These are phyloP conservation scores for Linnemannia hyalina DNA, from an alignment of 192 early-diverging fungal species.

Conservation along the genomic window DNA sequence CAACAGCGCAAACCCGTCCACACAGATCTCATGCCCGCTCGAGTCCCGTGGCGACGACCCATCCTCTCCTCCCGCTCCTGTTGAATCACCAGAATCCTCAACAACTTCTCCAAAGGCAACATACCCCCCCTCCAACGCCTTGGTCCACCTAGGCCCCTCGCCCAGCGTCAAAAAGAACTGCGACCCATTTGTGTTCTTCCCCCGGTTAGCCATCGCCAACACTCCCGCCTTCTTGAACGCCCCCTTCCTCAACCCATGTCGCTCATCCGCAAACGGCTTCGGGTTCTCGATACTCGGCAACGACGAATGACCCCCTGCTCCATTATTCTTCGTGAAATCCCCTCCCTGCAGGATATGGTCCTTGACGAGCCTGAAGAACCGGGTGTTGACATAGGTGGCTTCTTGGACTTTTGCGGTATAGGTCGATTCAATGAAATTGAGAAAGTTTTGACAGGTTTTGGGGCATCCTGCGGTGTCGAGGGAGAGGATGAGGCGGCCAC, in stretches of 20 bases:
- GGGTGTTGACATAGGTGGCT: conserved; percentile 49
- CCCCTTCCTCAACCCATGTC: conserved; percentile 42
- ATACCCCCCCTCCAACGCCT: conserved; percentile 44
- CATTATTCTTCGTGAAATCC: conserved; percentile 53
- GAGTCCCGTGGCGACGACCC: neutral
- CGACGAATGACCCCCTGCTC: conserved; percentile 39
- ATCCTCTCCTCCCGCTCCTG: neutral
- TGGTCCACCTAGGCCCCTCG: conserved; percentile 37
- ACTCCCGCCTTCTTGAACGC: conserved; percentile 41
- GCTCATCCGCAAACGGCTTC: conserved; percentile 53
- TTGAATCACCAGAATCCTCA: neutral
- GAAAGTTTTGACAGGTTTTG: conserved; percentile 46
- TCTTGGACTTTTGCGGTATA: conserved; percentile 46
- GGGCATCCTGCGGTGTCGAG: conserved; percentile 42
- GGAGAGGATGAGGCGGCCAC: conserved; percentile 35
- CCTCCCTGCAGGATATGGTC: conserved; percentile 56
- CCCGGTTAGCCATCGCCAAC: conserved; percentile 50
- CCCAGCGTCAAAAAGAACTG: conserved; percentile 55
- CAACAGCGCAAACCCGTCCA: conserved; percentile 39
- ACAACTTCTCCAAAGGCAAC: conserved; percentile 48
- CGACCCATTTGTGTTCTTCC: conserved; percentile 55
- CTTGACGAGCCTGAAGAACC: conserved; percentile 49
- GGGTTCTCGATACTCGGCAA: conserved; percentile 45
- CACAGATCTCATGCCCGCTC: conserved; percentile 4
- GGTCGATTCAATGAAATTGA: conserved; percentile 45